Base-by-base conservation (phyloP, 2,329 filamentous ascomycete genomes). In the Parafenestella ontariensis region DNA sequence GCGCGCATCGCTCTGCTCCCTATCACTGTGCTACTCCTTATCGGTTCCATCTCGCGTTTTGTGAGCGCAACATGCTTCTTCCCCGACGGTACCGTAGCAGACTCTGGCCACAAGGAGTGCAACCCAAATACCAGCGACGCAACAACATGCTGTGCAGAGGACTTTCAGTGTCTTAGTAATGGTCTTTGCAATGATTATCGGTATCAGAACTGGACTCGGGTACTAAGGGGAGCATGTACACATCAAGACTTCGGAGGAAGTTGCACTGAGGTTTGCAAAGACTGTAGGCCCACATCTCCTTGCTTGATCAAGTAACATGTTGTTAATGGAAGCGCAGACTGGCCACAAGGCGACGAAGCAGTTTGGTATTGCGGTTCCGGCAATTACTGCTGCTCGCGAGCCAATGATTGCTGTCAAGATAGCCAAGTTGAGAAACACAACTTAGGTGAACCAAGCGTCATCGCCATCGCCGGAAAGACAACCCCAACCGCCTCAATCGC, bases 201-300 rank as follows among this genome's bases (percentile, higher is more conserved):
- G 17, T 66, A 66, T 43, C 33, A 52, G 5, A 60, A 64, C 44
- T 61, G 23, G 17, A 13, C 39, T 31, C 48, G 64, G 26, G 33
- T 65, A 10, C 26, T 63, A 20, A 59, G 64, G 43, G 62, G 62
- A 17, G 59, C 53, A 13, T 66, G 64, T 49, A 66, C 64, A 29
- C 58, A 61, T 28, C 41, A 58, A 33, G 50, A 23, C 11, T 64
- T 61, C 50, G 58, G 58, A 9, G 23, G 9, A 1, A 47, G 37
- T 10, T 66, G 62, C 45, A 49, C 43, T 15, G 34, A 46, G n/a
- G 36, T 50, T 5, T 65, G 62, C 23, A 46, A 33, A 33, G 47
- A 52, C 17, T 20, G 59, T 63, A 46, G 24, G 59, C 56, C 37
- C 36, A 8, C 17, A 2, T 18, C n/a, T 29, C 13, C 24, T 10